Evolutionary conservation across 2,329 filamentous ascomycete genomes (phyloP).

Genomic region (Metarhizium robertsii): DNA sequence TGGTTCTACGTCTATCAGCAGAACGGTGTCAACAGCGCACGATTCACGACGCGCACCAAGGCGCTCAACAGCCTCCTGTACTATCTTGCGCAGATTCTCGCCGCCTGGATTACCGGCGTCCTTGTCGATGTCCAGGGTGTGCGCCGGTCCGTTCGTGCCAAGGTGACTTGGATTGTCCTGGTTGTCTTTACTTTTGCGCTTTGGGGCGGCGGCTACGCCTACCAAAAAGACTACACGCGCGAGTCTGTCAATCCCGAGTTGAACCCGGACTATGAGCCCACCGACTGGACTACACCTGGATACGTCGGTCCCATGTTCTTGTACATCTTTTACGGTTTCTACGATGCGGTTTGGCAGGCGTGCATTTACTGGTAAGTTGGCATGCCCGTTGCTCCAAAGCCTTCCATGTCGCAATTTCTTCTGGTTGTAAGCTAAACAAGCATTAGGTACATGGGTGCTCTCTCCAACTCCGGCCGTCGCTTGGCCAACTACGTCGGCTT

Average conservation of each 20-base stretch:
- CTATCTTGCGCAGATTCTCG: conserved; percentile 48
- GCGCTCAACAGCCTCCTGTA: conserved; percentile 45
- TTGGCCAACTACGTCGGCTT: conserved; percentile 76
- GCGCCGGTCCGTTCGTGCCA: conserved; percentile 64
- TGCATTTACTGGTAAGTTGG: conserved; percentile 66
- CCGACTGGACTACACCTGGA: conserved; percentile 58
- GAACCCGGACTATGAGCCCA: conserved; percentile 13
- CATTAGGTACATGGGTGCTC: conserved; percentile 74
- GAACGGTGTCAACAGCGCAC: conserved; percentile 43
- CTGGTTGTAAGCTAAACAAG: not conserved
- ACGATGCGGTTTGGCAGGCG: conserved; percentile 85
- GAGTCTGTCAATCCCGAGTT: conserved; percentile 16
- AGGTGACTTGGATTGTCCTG: conserved; percentile 54
- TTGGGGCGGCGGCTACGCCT: conserved; percentile 78
- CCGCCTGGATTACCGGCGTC: conserved; percentile 36
- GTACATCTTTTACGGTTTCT: conserved; percentile 86
- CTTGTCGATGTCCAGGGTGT: conserved; percentile 58
- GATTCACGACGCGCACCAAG: conserved; percentile 46
- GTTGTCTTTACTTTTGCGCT: conserved; percentile 64
- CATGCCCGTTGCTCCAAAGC: conserved; percentile 44
- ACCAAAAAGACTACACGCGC: conserved; percentile 50
- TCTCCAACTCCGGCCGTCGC: conserved; percentile 88
- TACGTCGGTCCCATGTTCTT: conserved; percentile 70
- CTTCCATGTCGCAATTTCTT: no score
- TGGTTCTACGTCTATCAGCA: conserved; percentile 52